Evolutionary conservation across 805 yeast species (phyloP).

Genomic region (Teunomyces barrocoloradensis): DNA sequence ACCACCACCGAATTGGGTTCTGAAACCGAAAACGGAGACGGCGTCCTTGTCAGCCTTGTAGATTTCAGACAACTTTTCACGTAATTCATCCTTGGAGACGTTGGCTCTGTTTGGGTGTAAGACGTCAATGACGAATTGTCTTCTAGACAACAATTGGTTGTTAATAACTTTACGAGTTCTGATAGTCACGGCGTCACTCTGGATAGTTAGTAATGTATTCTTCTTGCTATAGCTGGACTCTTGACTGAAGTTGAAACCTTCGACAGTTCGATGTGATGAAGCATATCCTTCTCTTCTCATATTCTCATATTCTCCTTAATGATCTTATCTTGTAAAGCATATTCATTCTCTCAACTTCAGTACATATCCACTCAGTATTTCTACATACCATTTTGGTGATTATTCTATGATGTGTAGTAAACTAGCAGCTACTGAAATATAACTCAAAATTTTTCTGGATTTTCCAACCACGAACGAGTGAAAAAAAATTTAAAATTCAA

Average conservation of each 20-base stretch:
- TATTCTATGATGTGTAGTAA: slow-evolving; percentile 11
- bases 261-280: slow-evolving; percentile 68
- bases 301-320: background rate
- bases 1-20: slow-evolving; percentile 99
- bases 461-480: background rate
- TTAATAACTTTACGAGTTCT: slow-evolving; percentile 99
- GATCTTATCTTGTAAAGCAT: background rate
- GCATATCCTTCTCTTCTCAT: background rate
- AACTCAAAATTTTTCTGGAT: slow-evolving; percentile 3
- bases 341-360: slow-evolving; percentile 1
- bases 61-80: slow-evolving; percentile 84
- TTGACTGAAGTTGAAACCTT: slow-evolving; percentile 14
- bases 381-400: slow-evolving; percentile 19
- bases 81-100: slow-evolving; percentile 98
- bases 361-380: background rate
- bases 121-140: slow-evolving; percentile 99
- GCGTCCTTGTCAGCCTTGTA: slow-evolving; percentile 93
- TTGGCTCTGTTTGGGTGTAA: slow-evolving; percentile 99
- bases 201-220: slow-evolving; percentile 21
- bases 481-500: slow-evolving; percentile 1
- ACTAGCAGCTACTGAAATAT: slow-evolving; percentile 4
- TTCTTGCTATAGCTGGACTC: background rate
- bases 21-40: slow-evolving; percentile 98
- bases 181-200: slow-evolving; percentile 99
- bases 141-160: slow-evolving; percentile 99